Conservation (phyloP, 108 stramenopile genomes). For the Skeletonema potamos region DNA sequence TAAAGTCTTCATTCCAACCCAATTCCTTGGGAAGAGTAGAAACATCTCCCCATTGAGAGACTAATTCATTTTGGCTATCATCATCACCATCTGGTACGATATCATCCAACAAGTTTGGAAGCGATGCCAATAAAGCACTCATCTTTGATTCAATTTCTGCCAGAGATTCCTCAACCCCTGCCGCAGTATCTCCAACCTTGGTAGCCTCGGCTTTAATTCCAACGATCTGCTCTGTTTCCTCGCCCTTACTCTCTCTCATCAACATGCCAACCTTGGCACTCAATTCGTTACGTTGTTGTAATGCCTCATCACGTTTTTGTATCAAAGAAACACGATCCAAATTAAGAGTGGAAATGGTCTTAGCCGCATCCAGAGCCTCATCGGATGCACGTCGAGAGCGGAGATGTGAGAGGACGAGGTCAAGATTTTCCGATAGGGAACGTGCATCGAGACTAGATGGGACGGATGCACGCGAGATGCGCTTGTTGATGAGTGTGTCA, state of each 20-base stretch:
- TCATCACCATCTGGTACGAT: slow-evolving; percentile 85
- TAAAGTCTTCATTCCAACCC: slow-evolving; percentile 77
- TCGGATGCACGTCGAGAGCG: slow-evolving; percentile 72
- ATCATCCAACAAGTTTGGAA: slow-evolving; percentile 95
- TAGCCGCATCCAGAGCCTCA: slow-evolving; percentile 68
- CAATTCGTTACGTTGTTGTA: slow-evolving; percentile 74
- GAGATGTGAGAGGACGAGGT: slow-evolving; percentile 76
- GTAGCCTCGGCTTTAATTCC: slow-evolving; percentile 24
- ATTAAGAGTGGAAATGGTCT: slow-evolving; percentile 53
- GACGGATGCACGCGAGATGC: slow-evolving; percentile 53
- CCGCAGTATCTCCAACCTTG: slow-evolving; percentile 61
- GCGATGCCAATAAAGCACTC: slow-evolving; percentile 68
- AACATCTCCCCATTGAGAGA: slow-evolving; percentile 83
- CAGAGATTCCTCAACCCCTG: slow-evolving; percentile 52
- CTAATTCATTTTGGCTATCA: slow-evolving; percentile 81
- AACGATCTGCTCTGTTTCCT: slow-evolving; percentile 54
- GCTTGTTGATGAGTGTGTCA: slow-evolving; percentile 5
- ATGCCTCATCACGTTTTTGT: slow-evolving; percentile 68
- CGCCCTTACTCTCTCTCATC: slow-evolving; percentile 56
- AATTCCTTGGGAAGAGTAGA: slow-evolving; percentile 59
- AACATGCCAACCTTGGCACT: slow-evolving; percentile 70
- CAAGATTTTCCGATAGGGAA: slow-evolving; percentile 62
- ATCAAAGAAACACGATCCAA: slow-evolving; percentile 64
- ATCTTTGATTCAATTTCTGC: slow-evolving; percentile 71
- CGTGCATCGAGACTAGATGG: slow-evolving; percentile 56